Percentiles rank a stretch among this genome's conserved stretches.
These are phyloP conservation scores for Penicillium subrubescens DNA, from an alignment of 495 filamentous ascomycete species.

Conservation along the genomic window DNA sequence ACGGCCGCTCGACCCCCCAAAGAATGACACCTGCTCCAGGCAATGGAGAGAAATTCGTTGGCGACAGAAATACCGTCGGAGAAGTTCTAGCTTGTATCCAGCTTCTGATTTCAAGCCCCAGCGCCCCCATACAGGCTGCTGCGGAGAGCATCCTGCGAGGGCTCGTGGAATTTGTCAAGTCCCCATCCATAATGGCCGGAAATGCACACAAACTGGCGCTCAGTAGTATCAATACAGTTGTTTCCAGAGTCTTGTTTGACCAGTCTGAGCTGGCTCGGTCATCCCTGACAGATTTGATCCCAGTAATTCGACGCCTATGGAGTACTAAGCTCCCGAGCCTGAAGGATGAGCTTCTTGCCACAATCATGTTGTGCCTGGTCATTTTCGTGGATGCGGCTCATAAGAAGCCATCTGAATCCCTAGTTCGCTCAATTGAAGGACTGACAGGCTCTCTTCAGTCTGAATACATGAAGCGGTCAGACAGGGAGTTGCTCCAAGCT, in stretches of 20 bases:
- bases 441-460: constrained; percentile 63
- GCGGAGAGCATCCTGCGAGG: constrained; percentile 59
- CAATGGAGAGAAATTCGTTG: constrained; percentile 29
- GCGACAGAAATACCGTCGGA: constrained; percentile 41
- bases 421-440: constrained; percentile 46
- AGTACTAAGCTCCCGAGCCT: constrained; percentile 57
- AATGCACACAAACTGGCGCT: constrained; percentile 71
- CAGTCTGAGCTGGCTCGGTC: constrained; percentile 61
- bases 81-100: constrained; percentile 69
- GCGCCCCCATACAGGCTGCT: constrained; percentile 66
- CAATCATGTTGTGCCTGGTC: constrained; percentile 61
- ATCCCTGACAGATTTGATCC: constrained; percentile 62
- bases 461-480: constrained; percentile 72
- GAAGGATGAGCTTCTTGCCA: constrained; percentile 72
- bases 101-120: constrained; percentile 64
- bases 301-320: constrained; percentile 75
- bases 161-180: constrained; percentile 63
- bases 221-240: constrained; percentile 70
- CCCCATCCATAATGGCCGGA: constrained; percentile 55
- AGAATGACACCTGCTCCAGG: constrained; percentile 34
- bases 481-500: constrained; percentile 71
- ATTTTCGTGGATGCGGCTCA: constrained; percentile 31
- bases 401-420: constrained; percentile 32
- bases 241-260: constrained; percentile 66
- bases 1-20: constrained; percentile 34